These are phyloP conservation scores for Neurospora sp. DNA, from an alignment of 495 filamentous ascomycete species.

Conservation along the genomic window DNA sequence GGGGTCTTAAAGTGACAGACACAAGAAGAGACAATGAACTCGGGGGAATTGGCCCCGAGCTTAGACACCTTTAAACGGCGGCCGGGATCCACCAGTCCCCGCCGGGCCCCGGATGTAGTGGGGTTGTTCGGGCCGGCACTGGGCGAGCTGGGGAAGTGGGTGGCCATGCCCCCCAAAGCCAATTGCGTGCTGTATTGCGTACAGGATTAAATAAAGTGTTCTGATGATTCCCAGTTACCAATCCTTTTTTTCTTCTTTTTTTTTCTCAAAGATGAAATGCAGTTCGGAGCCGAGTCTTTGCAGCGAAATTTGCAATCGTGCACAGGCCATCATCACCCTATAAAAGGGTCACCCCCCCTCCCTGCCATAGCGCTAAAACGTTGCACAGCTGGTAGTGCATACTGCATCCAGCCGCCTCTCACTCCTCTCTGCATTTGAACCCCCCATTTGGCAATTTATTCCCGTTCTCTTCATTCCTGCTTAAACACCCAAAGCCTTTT, in stretches of 20 bases:
- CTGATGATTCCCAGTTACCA: no score
- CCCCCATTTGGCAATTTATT: neutral
- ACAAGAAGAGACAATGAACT: neutral
- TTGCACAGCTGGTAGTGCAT: neutral
- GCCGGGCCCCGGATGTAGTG: neutral
- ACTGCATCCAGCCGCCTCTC: neutral
- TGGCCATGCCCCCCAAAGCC: no score
- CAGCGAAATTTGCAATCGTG: neutral
- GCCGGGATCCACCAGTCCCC: neutral
- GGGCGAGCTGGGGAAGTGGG: neutral
- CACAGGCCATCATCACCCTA: neutral
- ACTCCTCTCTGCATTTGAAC: neutral
- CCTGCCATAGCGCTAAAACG: neutral
- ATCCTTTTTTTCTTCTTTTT: no score
- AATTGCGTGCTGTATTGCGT: neutral
- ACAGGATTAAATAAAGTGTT: no score
- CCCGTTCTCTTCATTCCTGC: no score
- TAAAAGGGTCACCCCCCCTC: neutral
- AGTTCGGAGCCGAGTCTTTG: neutral
- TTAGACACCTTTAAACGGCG: neutral
- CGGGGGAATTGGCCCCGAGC: neutral
- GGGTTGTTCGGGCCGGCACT: neutral
- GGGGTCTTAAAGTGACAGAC: neutral
- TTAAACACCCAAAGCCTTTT: constrained; percentile 46
- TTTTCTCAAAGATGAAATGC: neutral